Evolutionary conservation across 2,329 filamentous ascomycete species (phyloP).

Genomic region (Sclerotinia nivalis): DNA sequence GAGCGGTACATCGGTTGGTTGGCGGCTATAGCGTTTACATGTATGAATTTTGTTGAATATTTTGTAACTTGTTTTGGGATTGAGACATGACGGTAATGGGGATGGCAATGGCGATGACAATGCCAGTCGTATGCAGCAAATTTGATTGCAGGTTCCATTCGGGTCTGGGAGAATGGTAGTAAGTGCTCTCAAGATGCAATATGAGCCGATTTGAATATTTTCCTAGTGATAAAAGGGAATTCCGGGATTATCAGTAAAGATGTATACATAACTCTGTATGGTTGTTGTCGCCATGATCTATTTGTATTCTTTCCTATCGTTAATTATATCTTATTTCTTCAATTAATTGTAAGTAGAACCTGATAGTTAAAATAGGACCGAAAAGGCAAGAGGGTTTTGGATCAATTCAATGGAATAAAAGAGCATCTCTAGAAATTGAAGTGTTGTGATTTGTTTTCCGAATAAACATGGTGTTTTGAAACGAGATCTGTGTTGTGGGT

Average conservation of each 20-base stretch:
- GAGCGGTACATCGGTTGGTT: neutral
- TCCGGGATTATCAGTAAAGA: too few species aligned
- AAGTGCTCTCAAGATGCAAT: neutral
- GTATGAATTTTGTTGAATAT: too few species aligned
- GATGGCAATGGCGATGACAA: neutral
- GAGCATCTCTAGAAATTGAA: neutral
- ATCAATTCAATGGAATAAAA: neutral
- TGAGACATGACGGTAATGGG: neutral
- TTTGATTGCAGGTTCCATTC: neutral
- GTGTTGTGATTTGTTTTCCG: neutral
- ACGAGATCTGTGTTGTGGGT: neutral
- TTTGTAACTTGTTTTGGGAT: neutral
- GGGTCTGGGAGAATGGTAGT: neutral
- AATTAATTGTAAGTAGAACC: too few species aligned
- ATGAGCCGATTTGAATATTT: neutral
- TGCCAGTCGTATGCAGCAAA: neutral
- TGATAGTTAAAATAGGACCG: neutral
- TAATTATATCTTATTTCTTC: neutral
- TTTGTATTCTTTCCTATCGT: neutral
- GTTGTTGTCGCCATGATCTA: neutral
- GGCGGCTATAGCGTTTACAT: constrained; percentile 15
- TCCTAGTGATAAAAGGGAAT: neutral
- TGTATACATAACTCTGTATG: too few species aligned
- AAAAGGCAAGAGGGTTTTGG: neutral
- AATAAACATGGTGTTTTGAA: neutral